Conservation (phyloP, 129 eudicot genomes). For the Pittosporum tobira region DNA sequence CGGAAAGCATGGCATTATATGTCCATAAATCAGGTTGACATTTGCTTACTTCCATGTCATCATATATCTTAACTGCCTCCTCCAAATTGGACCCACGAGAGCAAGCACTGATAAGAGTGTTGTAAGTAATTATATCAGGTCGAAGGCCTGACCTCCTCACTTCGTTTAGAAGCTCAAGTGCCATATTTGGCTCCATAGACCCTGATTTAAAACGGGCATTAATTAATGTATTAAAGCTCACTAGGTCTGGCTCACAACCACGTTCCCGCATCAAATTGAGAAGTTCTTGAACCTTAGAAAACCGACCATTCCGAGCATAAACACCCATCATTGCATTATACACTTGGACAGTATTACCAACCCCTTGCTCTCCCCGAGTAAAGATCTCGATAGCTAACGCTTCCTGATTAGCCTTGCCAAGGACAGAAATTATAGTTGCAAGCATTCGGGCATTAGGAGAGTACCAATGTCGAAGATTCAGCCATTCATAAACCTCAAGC, state of each 20-base stretch:
- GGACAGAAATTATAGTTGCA: conserved; percentile 68
- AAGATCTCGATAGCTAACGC: conserved; percentile 80
- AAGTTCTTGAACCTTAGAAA: conserved; percentile 63
- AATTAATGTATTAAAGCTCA: conserved; percentile 81
- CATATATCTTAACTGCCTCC: conserved; percentile 68
- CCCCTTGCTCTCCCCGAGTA: conserved; percentile 49
- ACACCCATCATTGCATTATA: conserved; percentile 99
- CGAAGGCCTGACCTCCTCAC: conserved; percentile 67
- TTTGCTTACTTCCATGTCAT: conserved; percentile 63
- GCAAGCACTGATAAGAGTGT: conserved; percentile 88
- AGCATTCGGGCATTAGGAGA: conserved; percentile 78
- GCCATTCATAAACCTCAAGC: conserved; percentile 90
- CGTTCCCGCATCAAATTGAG: conserved; percentile 65
- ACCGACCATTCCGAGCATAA: conserved; percentile 74
- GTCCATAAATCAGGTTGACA: conserved; percentile 99
- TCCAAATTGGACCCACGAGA: conserved; percentile 81
- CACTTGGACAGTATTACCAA: conserved; percentile 66
- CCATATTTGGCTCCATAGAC: conserved; percentile 58
- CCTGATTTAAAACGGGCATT: conserved; percentile 84
- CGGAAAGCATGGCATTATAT: conserved; percentile 89
- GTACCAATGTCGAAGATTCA: conserved; percentile 69
- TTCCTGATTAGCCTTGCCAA: conserved; percentile 95
- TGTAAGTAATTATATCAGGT: conserved; percentile 91
- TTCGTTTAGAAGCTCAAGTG: conserved; percentile 49
- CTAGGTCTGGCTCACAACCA: conserved; percentile 79